Base-by-base conservation (phyloP, 352 stramenopile species). In the Phytophthora colocasiae region DNA sequence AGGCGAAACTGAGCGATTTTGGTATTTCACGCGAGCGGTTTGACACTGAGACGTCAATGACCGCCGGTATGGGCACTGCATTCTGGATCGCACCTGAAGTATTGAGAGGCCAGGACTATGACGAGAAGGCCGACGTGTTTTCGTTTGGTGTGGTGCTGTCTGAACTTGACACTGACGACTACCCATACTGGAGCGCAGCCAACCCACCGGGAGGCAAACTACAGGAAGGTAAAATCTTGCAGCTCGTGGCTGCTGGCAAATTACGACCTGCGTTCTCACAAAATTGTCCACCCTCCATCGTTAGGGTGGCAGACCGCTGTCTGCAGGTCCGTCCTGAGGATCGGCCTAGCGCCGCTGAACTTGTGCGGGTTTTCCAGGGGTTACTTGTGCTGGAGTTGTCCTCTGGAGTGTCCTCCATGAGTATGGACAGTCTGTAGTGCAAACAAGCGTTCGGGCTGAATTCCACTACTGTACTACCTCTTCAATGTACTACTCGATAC, bases 1-100 rank as follows among this genome's bases (percentile, higher is more conserved):
- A 87, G 27, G 79, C 79, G 7, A 92, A 92, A 44, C 62, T 92
- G 34, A 90, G 72, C 31, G 83, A 91, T 66, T 92, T 92, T 77
- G 81, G 81, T 22, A 78, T 84, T 36, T 78, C 75, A 0, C 69
- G 78, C 0, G 73, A 85, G 45, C 63, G 63, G 7, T 46, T 60
- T 26, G 56, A 59, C 15, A 31, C 31, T 3, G 70, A 78, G 11
- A 66, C 56, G 14, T 57, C 69, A 31, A 77, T 79, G 71, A 80
- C 74, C 6, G 59, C 74, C 14, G 54, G 50, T 9, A 74, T 79
- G 48, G 73, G 73, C 38, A 78, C 69, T 4, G 69, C 60, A 4
- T 77, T 78, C 41, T 81, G 73, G 69, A 78, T 77, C 29, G 66
- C 70, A 26, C 73, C 73, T 0, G 73, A 82, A 22, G 71, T 78